Base-by-base conservation (phyloP, 2,329 filamentous ascomycete species). In the Daldinia sp. region DNA sequence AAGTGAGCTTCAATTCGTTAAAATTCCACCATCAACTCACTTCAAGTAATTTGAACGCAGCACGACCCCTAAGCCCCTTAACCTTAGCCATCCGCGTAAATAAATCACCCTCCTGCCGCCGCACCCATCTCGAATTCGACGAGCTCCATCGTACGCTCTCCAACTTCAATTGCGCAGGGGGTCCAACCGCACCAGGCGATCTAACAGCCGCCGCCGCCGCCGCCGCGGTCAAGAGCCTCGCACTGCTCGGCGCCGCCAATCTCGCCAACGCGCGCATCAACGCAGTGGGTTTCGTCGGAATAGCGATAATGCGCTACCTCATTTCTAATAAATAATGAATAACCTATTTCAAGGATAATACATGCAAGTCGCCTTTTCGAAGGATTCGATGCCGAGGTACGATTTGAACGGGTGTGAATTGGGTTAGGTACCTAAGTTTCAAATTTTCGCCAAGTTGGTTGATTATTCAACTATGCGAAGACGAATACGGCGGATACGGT, bases 21-120 rank as follows among this genome's bases (percentile, higher is more conserved):
- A 35, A 4, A 10, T 41, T 35, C 15, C 32, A 17, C 25, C 3
- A 13, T n/a, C 25, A 35, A 71, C 72, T 29, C 74, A 93, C 93
- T 82, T 97, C 91, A 15, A 97, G 78, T 8, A 99, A 81, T 77
- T 99, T 99, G 77, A 95, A 97, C 0, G 94, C 95, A 23, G 95
- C 95, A 65, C 95, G 87, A 71, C 93, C 96, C 78, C 94, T 97
- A 60, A 97, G 80, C 0, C 90, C 90, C 68, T 91, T 85, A 1
- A 96, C 87, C 72, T 88, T 90, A 45, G 95, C 94, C 70, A 91
- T 87, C 58, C 86, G 86, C 0, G 90, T 86, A 75, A 88, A 96
- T 15, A 78, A 78, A 78, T 99, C 95, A 37, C 78, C 84, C 35
- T 81, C 81, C 74, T 97, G 94, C 17, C 95, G 89, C 53, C 85